phyloP scores from a whole-genome alignment of 768 basidiomycete species.

The Xerocomellus intermedius region DNA sequence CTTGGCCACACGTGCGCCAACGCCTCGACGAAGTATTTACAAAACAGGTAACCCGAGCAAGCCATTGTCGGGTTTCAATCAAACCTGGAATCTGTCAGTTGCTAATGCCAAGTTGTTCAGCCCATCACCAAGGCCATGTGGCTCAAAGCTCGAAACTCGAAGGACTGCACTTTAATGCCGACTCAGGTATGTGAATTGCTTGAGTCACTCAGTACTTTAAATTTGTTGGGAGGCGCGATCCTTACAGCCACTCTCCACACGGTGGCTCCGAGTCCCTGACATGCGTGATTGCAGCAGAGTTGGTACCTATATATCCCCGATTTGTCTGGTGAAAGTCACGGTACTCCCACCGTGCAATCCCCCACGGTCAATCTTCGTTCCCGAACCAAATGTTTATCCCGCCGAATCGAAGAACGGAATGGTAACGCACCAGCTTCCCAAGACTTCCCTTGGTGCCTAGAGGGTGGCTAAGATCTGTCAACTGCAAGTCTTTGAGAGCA shows the following conservation, averaged over 20 bases:
- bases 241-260: neutral
- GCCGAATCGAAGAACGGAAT: neutral
- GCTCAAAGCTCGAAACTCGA: neutral
- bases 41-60: slow-evolving; percentile 12
- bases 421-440: too few relatives aligned
- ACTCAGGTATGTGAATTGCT: neutral
- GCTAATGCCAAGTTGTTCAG: neutral
- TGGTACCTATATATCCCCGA: neutral
- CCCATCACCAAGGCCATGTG: neutral
- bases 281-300: neutral
- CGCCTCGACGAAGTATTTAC: slow-evolving; percentile 5
- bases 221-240: too few relatives aligned
- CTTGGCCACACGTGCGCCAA: slow-evolving; percentile 24
- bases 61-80: neutral
- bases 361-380: neutral
- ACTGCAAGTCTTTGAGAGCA: neutral
- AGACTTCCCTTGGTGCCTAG: too few relatives aligned
- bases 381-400: neutral
- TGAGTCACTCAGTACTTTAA: too few relatives aligned
- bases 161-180: neutral
- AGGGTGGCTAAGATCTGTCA: too few relatives aligned
- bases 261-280: neutral
- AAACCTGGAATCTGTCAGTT: neutral
- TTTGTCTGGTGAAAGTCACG: too few relatives aligned
- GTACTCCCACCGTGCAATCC: neutral